These are phyloP conservation scores for Malus fusca DNA, from an alignment of 306 rosid genomes.

Conservation along the genomic window DNA sequence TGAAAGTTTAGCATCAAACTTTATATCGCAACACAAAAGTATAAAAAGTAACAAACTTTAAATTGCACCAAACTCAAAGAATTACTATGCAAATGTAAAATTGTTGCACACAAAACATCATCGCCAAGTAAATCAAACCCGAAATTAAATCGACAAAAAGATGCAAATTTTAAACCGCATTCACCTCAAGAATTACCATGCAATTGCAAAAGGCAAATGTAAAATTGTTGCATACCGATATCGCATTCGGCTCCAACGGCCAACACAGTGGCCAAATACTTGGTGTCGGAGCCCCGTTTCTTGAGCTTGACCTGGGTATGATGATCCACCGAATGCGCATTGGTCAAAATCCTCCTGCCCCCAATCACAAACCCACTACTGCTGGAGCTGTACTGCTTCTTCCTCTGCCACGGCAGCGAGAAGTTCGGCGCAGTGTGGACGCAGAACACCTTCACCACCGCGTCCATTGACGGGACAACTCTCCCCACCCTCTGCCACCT, in stretches of 20 bases:
- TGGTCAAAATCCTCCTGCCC: conserved; percentile 61
- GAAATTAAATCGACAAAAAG: not conserved
- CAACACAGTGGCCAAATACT: conserved; percentile 73
- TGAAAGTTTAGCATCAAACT: conserved; percentile 3
- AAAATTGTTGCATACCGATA: conserved; percentile 27
- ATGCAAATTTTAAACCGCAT: not conserved
- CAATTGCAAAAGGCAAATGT: not conserved
- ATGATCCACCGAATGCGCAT: conserved; percentile 78
- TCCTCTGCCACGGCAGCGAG: conserved; percentile 84
- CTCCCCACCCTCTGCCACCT: conserved; percentile 29
- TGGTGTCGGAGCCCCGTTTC: conserved; percentile 81
- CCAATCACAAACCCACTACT: conserved; percentile 73
- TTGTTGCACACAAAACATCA: not conserved
- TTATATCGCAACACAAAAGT: not conserved
- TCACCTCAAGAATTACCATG: not conserved
- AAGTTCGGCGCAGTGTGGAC: conserved; percentile 76
- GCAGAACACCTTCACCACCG: conserved; percentile 80
- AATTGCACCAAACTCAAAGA: not conserved
- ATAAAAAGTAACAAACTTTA: not conserved
- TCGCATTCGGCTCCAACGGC: conserved; percentile 87
- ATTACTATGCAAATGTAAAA: not conserved
- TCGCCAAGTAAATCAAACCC: not conserved
- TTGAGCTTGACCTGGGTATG: conserved; percentile 73
- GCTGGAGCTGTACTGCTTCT: conserved; percentile 63
- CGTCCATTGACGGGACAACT: conserved; percentile 69